Conservation (phyloP, 1,139 yeast genomes). For the Suhomyces atakaporum region DNA sequence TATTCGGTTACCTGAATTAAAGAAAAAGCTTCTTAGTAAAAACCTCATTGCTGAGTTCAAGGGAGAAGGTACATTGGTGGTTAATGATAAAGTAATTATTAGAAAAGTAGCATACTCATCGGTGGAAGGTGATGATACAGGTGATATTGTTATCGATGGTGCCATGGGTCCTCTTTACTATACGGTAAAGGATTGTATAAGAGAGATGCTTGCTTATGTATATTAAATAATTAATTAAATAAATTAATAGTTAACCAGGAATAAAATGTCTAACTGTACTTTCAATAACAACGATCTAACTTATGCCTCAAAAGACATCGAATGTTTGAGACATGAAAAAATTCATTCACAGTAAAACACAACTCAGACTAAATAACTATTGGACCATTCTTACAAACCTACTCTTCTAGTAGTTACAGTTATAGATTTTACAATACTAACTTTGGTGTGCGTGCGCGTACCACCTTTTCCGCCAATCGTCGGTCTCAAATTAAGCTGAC, state of each 20-base stretch:
- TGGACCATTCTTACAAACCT: too few species aligned
- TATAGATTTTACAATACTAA: background rate
- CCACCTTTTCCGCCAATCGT: conserved; percentile 10
- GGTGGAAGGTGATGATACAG: conserved; percentile 56
- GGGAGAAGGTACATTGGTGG: conserved; percentile 90
- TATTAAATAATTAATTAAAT: conserved; percentile 16
- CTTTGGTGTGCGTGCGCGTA: conserved; percentile 9
- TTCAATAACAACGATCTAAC: too few species aligned
- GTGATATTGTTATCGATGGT: conserved; percentile 85
- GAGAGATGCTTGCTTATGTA: conserved; percentile 80
- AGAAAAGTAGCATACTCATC: conserved; percentile 60
- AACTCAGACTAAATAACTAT: too few species aligned
- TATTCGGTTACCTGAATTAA: conserved; percentile 77
- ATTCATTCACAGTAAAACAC: too few species aligned
- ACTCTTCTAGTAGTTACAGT: too few species aligned
- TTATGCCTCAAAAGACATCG: too few species aligned
- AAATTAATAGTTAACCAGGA: too few species aligned
- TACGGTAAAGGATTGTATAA: conserved; percentile 71
- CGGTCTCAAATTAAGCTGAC: conserved; percentile 10
- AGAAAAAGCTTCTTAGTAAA: conserved; percentile 56
- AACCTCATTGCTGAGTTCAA: conserved; percentile 83
- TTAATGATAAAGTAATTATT: conserved; percentile 75
- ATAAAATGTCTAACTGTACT: too few species aligned
- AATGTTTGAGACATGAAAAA: too few species aligned
- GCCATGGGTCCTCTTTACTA: conserved; percentile 75